Base-by-base conservation (phyloP, 2,329 filamentous ascomycete genomes). In the Clonostachys rosea region DNA sequence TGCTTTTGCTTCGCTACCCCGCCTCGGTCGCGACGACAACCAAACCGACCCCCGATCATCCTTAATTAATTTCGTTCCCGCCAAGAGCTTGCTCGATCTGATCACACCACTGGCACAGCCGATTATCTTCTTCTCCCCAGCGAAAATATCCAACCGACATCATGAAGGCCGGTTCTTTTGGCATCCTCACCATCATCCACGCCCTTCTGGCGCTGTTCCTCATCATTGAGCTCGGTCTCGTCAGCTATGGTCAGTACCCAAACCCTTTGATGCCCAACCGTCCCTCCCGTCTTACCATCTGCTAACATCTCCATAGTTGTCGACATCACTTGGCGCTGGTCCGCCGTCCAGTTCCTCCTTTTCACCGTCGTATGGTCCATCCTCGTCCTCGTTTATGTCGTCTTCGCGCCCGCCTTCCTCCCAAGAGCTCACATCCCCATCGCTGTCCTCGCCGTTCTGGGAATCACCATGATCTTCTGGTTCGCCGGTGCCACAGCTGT, bases 381-480 rank as follows among this genome's bases (percentile, higher is more conserved):
- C 43, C 75, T 94, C 52, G 69, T 85, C 5, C 74, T 92, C 34
- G 64, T 78, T 46, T 92, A 91, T 65, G 76, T 95, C 50, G 74
- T 83, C 56, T 52, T 91, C 44, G 73, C 83, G 4, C 87, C 88
- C 2, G 69, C 79, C 42, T 84, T 83, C 66, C 72, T 83, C 56
- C 73, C 78, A 5, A 70, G 71, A 20, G 57, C 82, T 11, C 83
- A 84, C 56, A 81, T 89, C 64, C 78, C 76, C 45, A 79, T 81
- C 44, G 81, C 76, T 41, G 79, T 90, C 13, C 71, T 91, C 16
- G 83, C 59, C 2, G 73, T 89, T 34, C 87, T 95, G 58, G 74
- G 72, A 42, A 54, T 94, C 20, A 94, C 89, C 11, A 84, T 86
- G 69, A 75, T 95, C 48, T 95, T 95, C 73, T 96, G 91, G 91